A percentile compares a stretch with the other conserved stretches of the same genome.
These are phyloP conservation scores for Yamadazyma epiphylla DNA, from an alignment of 1,139 yeast species.

Conservation along the genomic window DNA sequence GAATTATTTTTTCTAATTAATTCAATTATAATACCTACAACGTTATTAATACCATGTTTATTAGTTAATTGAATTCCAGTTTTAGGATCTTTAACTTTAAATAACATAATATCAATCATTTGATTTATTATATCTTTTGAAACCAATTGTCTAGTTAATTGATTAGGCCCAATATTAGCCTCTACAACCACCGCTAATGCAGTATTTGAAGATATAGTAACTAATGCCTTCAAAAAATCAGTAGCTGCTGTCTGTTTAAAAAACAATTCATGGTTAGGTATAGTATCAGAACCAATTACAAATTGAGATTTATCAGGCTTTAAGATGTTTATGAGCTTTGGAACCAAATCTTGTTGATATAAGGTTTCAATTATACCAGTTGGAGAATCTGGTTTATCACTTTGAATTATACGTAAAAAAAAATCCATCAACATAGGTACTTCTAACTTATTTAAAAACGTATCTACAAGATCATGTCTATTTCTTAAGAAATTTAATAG, in stretches of 20 bases:
- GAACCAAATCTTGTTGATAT: constrained; percentile 47
- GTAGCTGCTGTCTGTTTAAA: constrained; percentile 92
- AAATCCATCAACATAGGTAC: constrained; percentile 58
- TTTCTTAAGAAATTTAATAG: constrained; percentile 52
- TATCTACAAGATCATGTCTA: constrained; percentile 50
- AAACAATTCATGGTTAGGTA: constrained; percentile 35
- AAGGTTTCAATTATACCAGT: constrained; percentile 58
- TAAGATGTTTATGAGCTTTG: constrained; percentile 49
- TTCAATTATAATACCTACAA: constrained; percentile 47
- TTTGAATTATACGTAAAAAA: constrained; percentile 55
- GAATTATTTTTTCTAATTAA: constrained; percentile 45
- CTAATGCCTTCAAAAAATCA: constrained; percentile 89
- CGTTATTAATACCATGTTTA: constrained; percentile 45
- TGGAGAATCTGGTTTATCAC: constrained; percentile 63
- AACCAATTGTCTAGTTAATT: constrained; percentile 42
- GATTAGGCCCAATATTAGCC: constrained; percentile 48
- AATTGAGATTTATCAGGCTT: constrained; percentile 42
- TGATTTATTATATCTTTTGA: constrained; percentile 31
- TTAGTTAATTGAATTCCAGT: constrained; percentile 23
- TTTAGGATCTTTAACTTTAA: constrained; percentile 14
- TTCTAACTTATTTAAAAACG: constrained; percentile 51
- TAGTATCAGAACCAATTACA: constrained; percentile 12
- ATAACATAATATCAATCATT: constrained; percentile 43
- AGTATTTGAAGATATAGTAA: constrained; percentile 80
- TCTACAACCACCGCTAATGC: constrained; percentile 45